Evolutionary conservation across 805 yeast species (phyloP).

Genomic region (Yamadazyma insecticola): DNA sequence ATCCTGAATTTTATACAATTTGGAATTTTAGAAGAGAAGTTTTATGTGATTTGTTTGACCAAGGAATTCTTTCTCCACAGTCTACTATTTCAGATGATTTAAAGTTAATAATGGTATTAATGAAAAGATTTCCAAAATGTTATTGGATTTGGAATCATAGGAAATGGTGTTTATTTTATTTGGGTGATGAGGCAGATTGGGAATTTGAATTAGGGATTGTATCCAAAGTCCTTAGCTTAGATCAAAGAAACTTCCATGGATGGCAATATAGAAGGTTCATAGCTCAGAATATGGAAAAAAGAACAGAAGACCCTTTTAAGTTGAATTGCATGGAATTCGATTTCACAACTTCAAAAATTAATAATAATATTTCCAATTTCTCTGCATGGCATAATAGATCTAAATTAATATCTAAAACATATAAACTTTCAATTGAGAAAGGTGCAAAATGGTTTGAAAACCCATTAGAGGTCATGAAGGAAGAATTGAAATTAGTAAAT

Average conservation of each 20-base stretch:
- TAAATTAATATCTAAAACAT: constrained; percentile 55
- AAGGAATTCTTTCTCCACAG: constrained; percentile 3
- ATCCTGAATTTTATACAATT: constrained; percentile 83
- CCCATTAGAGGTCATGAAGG: constrained; percentile 28
- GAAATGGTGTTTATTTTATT: constrained; percentile 60
- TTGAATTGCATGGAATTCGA: constrained; percentile 61
- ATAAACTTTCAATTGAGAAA: constrained; percentile 15
- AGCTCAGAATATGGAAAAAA: constrained; percentile 35
- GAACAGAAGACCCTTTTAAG: constrained; percentile 1
- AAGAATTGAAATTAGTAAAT: constrained; percentile 65
- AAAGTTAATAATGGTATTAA: constrained; percentile 49
- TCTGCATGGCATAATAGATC: constrained; percentile 95
- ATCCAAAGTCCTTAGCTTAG: constrained; percentile 60
- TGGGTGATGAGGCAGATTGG: constrained; percentile 60
- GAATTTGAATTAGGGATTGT: constrained; percentile 65
- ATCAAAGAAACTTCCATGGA: constrained; percentile 87
- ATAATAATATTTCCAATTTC: constrained; percentile 81
- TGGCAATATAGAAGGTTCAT: constrained; percentile 90
- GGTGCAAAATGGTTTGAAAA: constrained; percentile 1
- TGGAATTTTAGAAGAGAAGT: constrained; percentile 90
- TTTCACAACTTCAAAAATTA: constrained; percentile 75
- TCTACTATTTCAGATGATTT: constrained; percentile 52
- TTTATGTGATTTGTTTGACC: constrained; percentile 29
- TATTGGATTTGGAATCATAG: constrained; percentile 98
- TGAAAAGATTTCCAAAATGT: constrained; percentile 75